phyloP scores from a whole-genome alignment of 1,139 yeast species.

The Candida sanyaensis region DNA sequence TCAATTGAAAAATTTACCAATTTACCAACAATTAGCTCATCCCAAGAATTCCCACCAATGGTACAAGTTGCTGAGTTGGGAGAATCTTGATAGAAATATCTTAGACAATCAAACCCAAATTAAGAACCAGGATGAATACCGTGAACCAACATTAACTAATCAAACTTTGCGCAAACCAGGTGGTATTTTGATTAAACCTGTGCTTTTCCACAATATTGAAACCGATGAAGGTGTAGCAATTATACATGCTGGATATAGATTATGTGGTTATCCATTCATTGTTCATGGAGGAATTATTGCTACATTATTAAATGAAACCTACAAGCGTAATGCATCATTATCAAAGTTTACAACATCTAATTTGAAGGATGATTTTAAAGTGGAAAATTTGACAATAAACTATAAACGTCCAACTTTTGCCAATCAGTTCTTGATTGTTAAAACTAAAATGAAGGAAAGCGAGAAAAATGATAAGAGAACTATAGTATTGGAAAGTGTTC shows the following conservation, averaged over 20 bases:
- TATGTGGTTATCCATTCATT: conserved; percentile 86
- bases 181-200: conserved; percentile 74
- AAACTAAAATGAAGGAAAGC: conserved; percentile 42
- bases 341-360: conserved; percentile 28
- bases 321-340: conserved; percentile 59
- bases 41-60: conserved; percentile 42
- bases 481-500: conserved; percentile 30
- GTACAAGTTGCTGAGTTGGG: conserved; percentile 59
- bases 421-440: conserved; percentile 73
- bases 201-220: conserved; percentile 59
- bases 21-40: conserved; percentile 50
- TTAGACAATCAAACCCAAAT: conserved; percentile 27
- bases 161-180: conserved; percentile 60
- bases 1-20: conserved; percentile 51
- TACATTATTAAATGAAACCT: conserved; percentile 75
- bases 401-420: conserved; percentile 80
- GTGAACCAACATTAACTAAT: conserved; percentile 26
- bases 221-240: conserved; percentile 65
- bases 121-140: conserved; percentile 35
- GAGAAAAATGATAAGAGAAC: conserved; percentile 24
- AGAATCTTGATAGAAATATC: conserved; percentile 50
- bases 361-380: conserved; percentile 44
- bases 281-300: conserved; percentile 92
- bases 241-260: conserved; percentile 73
- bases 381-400: conserved; percentile 52